These are phyloP conservation scores for Hura crepitans DNA, from an alignment of 441 rosid species.

Conservation along the genomic window DNA sequence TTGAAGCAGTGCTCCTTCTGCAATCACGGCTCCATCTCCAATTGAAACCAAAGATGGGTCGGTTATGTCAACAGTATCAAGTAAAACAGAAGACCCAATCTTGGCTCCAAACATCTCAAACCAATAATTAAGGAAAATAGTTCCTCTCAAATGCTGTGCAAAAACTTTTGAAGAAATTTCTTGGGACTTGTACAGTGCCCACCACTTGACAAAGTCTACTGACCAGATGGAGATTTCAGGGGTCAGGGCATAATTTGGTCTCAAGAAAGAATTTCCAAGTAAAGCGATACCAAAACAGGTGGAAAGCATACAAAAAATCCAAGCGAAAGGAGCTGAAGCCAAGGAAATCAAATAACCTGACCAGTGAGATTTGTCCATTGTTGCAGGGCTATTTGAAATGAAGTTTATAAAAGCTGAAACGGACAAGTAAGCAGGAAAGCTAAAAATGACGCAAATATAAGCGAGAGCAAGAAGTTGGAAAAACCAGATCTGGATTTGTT, in stretches of 20 bases:
- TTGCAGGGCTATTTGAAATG: conserved; percentile 24
- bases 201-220: conserved; percentile 57
- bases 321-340: conserved; percentile 54
- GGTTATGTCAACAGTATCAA: conserved; percentile 55
- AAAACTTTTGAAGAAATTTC: conserved; percentile 57
- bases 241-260: conserved; percentile 50
- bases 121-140: conserved; percentile 59
- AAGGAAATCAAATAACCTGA: conserved; percentile 29
- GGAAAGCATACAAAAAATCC: conserved; percentile 51
- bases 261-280: conserved; percentile 58
- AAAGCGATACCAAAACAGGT: conserved; percentile 44
- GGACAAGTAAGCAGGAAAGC: conserved; percentile 52
- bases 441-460: conserved; percentile 40
- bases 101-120: conserved; percentile 62
- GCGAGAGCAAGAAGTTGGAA: conserved; percentile 50
- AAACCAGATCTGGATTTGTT: conserved; percentile 37
- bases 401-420: conserved; percentile 40
- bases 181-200: conserved; percentile 69
- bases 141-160: conserved; percentile 62
- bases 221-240: conserved; percentile 61
- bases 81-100: conserved; percentile 57
- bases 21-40: conserved; percentile 59
- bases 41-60: conserved; percentile 62
- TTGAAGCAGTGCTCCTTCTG: conserved; percentile 67
- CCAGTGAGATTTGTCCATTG: conserved; percentile 28